These are phyloP conservation scores for Xerocomellus amylosporus DNA, from an alignment of 768 basidiomycete genomes.

Conservation along the genomic window DNA sequence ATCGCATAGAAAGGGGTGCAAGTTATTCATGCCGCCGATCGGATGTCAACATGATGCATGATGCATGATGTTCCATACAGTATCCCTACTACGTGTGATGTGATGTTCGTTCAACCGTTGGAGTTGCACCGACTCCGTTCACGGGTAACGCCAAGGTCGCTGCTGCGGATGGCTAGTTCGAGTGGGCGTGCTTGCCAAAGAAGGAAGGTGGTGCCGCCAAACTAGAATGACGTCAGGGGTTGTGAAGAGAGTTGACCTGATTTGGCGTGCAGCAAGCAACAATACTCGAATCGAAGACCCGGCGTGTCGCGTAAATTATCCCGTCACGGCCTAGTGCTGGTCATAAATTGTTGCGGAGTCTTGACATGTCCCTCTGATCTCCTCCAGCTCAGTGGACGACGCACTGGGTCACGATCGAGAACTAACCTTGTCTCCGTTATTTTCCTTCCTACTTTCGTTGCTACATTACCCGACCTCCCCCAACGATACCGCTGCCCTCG, in stretches of 20 bases:
- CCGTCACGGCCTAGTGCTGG: slow-evolving; percentile 6
- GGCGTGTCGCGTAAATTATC: background rate
- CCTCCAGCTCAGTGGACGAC: background rate
- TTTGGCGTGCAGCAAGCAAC: background rate
- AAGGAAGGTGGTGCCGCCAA: slow-evolving; percentile 13
- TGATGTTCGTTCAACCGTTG: background rate
- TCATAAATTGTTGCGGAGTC: slow-evolving; percentile 1
- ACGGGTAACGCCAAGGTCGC: no score
- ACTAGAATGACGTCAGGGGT: slow-evolving; percentile 26
- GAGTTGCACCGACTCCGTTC: background rate
- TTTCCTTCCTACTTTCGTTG: background rate
- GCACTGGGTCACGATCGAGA: background rate
- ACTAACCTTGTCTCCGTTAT: background rate
- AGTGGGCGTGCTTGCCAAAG: background rate
- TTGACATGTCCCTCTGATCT: slow-evolving; percentile 3
- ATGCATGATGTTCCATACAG: no score
- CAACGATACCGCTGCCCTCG: background rate
- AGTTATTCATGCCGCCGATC: slow-evolving; percentile 7
- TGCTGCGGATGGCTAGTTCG: no score
- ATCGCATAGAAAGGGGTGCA: background rate
- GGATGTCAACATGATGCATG: no score
- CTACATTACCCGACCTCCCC: background rate
- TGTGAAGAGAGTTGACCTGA: background rate
- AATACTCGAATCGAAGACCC: background rate
- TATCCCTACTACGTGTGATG: no score